phyloP scores from a whole-genome alignment of 2,329 filamentous ascomycete species.

The Xylariaceae sp. region DNA sequence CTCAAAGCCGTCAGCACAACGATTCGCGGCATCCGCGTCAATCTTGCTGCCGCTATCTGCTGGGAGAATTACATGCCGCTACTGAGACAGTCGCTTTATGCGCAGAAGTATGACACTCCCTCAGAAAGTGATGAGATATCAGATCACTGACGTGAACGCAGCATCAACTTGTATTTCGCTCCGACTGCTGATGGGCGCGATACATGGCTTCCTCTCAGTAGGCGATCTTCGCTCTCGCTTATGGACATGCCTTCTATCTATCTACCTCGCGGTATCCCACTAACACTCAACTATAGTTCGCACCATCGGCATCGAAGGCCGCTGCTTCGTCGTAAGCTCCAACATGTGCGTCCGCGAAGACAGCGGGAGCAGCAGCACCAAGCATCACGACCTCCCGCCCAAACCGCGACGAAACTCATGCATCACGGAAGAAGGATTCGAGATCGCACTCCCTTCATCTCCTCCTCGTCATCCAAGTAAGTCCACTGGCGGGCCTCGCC shows the following conservation, averaged over 20 bases:
- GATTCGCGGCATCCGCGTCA: conserved; percentile 73
- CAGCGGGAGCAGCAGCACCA: not conserved
- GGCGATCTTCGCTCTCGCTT: conserved; percentile 39
- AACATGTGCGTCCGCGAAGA: conserved; percentile 69
- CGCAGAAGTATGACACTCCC: conserved; percentile 55
- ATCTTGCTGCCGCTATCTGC: conserved; percentile 82
- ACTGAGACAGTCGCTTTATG: conserved; percentile 75
- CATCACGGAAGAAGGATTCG: conserved; percentile 43
- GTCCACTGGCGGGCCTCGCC: not conserved
- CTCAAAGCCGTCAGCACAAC: conserved; percentile 72
- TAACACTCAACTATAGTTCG: conserved; percentile 46
- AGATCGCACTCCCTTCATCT: conserved; percentile 39
- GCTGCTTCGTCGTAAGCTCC: conserved; percentile 78
- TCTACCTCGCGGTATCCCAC: too few species aligned
- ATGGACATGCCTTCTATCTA: conserved; percentile 27
- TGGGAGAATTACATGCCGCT: conserved; percentile 98
- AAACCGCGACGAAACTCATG: conserved; percentile 36
- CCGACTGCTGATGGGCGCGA: conserved; percentile 83
- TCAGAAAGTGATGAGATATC: not conserved
- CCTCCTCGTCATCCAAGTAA: not conserved
- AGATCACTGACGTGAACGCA: conserved; percentile 4
- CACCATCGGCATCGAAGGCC: conserved; percentile 73
- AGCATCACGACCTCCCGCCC: not conserved
- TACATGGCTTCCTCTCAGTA: conserved; percentile 58
- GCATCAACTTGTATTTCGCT: conserved; percentile 80